These are phyloP conservation scores for Cercophora scortea DNA, from an alignment of 495 filamentous ascomycete genomes.

Conservation along the genomic window DNA sequence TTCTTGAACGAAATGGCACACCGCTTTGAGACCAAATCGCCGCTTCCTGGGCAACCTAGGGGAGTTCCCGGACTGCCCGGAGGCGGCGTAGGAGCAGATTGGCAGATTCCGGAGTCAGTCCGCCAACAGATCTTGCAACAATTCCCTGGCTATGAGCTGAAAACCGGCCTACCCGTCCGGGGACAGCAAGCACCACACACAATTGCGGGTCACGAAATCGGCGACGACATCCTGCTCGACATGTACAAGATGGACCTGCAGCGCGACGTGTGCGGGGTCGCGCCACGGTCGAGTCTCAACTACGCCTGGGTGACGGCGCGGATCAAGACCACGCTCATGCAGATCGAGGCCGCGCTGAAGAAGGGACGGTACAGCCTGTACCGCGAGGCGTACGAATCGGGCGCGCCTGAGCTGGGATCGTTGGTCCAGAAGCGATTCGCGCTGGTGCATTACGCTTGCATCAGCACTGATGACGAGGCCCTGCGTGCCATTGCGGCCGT, in stretches of 20 bases:
- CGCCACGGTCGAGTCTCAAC: slow-evolving; percentile 24
- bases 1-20: slow-evolving; percentile 3
- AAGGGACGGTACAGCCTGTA: slow-evolving; percentile 31
- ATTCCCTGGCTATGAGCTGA: not conserved
- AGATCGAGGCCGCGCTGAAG: slow-evolving; percentile 56
- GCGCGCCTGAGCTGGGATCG: not conserved
- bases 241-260: slow-evolving; percentile 18
- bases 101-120: not conserved
- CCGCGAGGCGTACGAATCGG: not conserved
- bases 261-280: slow-evolving; percentile 18
- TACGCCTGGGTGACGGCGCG: slow-evolving; percentile 15
- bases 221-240: slow-evolving; percentile 10
- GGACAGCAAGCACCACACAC: not conserved
- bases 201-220: not conserved
- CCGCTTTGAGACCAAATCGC: not conserved
- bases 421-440: not conserved
- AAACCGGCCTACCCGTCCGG: not conserved
- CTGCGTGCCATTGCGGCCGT: not conserved
- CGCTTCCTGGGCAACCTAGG: not conserved
- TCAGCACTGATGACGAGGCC: not conserved
- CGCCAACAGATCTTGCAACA: not conserved
- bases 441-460: not conserved
- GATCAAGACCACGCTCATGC: slow-evolving; percentile 14
- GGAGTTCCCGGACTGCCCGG: too few relatives aligned
- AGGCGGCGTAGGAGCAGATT: too few relatives aligned